Evolutionary conservation across 2,329 filamentous ascomycete genomes (phyloP), one percentile per base, ranked within the genome.

Genomic region (Paraphaeosphaeria sporulosa): DNA sequence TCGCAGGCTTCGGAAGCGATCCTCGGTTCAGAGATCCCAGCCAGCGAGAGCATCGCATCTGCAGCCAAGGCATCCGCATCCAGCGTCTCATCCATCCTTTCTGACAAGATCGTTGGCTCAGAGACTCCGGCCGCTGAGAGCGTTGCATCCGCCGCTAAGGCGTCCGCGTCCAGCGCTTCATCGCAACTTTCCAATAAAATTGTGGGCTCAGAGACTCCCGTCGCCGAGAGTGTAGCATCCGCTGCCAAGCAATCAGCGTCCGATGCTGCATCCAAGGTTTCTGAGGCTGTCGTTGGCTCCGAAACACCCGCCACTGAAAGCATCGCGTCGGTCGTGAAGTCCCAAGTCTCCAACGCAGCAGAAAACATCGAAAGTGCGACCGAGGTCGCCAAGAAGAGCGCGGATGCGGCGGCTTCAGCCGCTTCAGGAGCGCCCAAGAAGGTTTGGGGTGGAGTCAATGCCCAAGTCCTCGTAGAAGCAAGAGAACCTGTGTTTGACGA

Each of bases 381-480:
- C 44, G 61, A 71, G 34, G 65, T 61, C 1, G 66, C 60, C 34
- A 66, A 66, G 12, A 63, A 71, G 32, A 61, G 59, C 15, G 62
- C 71, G 15, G 64, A 66, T 48, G 66, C 70, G 19, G 65, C 67
- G 4, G 67, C 64, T 10, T 72, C 71, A 27, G 59, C 58, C 13
- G 73, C 70, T 36, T 69, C 71, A 30, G 68, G 73, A 32, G 66
- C 70, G 6, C 76, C 81, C 0, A 80, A 79, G 65, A 86, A 85
- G 70, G 83, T 87, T 32, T 86, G 82, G 68, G 83, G 82, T 68
- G 80, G 85, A 70, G 82, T 83, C 57, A 82, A 84, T 76, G 82
- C 85, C 48, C 81, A 86, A 67, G 74, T 80, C 40, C 71, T 85
- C 49, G 79, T 81, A 13, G 79, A 82, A 56, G 80, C 79, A 4